These are phyloP conservation scores for Penicillium chermesinum DNA, from an alignment of 495 filamentous ascomycete genomes.

Conservation along the genomic window DNA sequence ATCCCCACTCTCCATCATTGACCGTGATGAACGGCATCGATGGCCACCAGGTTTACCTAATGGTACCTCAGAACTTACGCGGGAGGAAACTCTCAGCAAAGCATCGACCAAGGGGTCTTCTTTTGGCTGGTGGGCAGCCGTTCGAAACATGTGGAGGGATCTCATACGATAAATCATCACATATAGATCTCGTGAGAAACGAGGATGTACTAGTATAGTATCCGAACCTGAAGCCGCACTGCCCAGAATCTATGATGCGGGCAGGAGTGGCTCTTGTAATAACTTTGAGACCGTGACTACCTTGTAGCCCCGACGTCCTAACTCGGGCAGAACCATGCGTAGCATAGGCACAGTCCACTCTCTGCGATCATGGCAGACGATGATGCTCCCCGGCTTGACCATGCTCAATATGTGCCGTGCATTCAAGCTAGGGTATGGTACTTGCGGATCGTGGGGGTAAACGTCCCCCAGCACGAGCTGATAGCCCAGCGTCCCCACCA, in stretches of 20 bases:
- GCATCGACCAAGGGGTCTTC: slow-evolving; percentile 12
- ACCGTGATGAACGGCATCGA: slow-evolving; percentile 41
- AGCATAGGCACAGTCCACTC: slow-evolving; percentile 76
- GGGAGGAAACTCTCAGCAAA: slow-evolving; percentile 23
- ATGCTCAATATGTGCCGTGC: slow-evolving; percentile 75
- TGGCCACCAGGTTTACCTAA: slow-evolving; percentile 33
- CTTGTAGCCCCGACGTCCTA: slow-evolving; percentile 60
- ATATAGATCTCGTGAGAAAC: neutral
- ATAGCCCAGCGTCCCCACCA: slow-evolving; percentile 54
- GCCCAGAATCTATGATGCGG: neutral
- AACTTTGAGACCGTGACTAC: slow-evolving; percentile 64
- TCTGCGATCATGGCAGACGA: slow-evolving; percentile 78
- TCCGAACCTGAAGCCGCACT: too few relatives aligned
- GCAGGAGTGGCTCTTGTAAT: slow-evolving; percentile 29
- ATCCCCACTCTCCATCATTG: slow-evolving; percentile 20
- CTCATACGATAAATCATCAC: slow-evolving; percentile 4
- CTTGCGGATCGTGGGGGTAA: slow-evolving; percentile 83
- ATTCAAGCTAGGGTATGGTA: slow-evolving; percentile 62
- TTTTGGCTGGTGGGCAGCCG: slow-evolving; percentile 22
- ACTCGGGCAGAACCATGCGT: slow-evolving; percentile 60
- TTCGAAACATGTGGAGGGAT: slow-evolving; percentile 20
- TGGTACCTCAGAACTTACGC: slow-evolving; percentile 7
- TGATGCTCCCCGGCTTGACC: slow-evolving; percentile 66
- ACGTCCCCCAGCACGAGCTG: slow-evolving; percentile 70
- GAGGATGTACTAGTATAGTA: neutral